phyloP scores from a whole-genome alignment of 2,329 filamentous ascomycete species.

The Taxawa tesnikishii region DNA sequence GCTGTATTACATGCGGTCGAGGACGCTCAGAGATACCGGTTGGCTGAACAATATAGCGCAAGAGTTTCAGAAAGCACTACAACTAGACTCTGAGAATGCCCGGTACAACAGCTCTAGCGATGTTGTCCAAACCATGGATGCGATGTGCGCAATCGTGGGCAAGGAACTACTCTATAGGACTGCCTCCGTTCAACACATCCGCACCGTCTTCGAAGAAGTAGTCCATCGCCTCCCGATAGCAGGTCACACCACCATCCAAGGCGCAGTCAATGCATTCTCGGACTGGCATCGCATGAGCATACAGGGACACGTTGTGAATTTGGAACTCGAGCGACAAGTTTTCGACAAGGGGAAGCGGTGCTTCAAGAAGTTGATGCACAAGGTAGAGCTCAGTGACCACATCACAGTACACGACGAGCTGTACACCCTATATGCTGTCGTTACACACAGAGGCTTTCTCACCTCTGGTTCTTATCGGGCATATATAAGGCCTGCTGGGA shows the following conservation, averaged over 20 bases:
- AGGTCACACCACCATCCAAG: conserved; percentile 24
- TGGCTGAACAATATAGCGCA: too few species aligned
- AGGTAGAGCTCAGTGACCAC: conserved; percentile 43
- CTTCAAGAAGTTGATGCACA: conserved; percentile 45
- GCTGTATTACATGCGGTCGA: too few species aligned
- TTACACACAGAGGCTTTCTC: conserved; percentile 47
- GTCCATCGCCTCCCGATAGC: background rate
- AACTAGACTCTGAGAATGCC: too few species aligned
- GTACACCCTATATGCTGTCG: conserved; percentile 48
- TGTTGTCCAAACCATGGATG: conserved; percentile 44
- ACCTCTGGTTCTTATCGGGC: conserved; percentile 42
- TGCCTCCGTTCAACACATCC: too few species aligned
- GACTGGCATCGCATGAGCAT: background rate
- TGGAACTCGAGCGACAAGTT: conserved; percentile 45
- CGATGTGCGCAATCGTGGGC: conserved; percentile 19
- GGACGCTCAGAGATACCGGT: too few species aligned
- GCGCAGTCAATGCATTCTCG: conserved; percentile 20
- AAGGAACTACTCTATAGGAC: background rate
- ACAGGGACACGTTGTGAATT: conserved; percentile 13
- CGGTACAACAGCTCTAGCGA: too few species aligned
- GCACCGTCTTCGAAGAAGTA: background rate
- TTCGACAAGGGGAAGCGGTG: conserved; percentile 42
- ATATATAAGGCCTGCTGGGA: background rate
- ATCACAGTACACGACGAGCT: conserved; percentile 33
- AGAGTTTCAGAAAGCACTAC: too few species aligned